Percentiles rank a stretch among this genome's conserved stretches.
Conservation (phyloP, 2,329 filamentous ascomycete species). For the Epichloe festucae region DNA sequence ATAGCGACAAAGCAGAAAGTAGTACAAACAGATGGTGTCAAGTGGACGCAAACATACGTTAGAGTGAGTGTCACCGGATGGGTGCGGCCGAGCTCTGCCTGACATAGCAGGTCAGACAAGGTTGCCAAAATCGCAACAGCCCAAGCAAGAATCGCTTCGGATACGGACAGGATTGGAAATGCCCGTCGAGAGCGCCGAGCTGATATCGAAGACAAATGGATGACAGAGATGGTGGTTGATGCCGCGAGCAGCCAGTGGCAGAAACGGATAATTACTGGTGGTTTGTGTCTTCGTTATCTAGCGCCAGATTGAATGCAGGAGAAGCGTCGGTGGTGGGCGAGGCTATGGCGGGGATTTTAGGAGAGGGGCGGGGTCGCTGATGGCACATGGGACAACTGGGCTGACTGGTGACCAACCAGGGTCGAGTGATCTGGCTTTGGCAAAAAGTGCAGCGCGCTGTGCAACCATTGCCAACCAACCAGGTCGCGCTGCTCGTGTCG, state of each 20-base stretch:
- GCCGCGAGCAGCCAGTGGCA: not conserved
- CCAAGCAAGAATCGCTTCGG: not conserved
- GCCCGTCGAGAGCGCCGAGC: not conserved
- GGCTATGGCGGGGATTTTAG: not conserved
- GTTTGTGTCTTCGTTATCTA: conserved; percentile 1
- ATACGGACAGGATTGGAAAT: not conserved
- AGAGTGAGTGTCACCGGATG: not conserved
- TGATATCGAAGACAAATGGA: not conserved
- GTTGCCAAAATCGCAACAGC: not conserved
- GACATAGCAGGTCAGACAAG: not conserved
- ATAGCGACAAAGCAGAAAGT: not conserved
- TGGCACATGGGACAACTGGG: too few relatives aligned
- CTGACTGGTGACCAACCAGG: not conserved
- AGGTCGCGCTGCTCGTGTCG: not conserved
- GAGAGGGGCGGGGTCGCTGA: not conserved
- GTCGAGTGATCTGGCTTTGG: not conserved
- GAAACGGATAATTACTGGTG: not conserved
- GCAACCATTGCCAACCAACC: not conserved
- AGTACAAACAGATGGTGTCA: not conserved
- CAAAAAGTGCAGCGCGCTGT: not conserved
- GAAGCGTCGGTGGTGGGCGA: not conserved
- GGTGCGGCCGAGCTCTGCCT: not conserved
- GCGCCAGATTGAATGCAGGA: conserved; percentile 6
- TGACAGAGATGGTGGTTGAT: not conserved
- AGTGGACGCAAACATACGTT: not conserved